A percentile compares a stretch with the other conserved stretches of the same genome.
phyloP scores from a whole-genome alignment of 2,329 filamentous ascomycete species.

The Colletotrichum tanaceti region DNA sequence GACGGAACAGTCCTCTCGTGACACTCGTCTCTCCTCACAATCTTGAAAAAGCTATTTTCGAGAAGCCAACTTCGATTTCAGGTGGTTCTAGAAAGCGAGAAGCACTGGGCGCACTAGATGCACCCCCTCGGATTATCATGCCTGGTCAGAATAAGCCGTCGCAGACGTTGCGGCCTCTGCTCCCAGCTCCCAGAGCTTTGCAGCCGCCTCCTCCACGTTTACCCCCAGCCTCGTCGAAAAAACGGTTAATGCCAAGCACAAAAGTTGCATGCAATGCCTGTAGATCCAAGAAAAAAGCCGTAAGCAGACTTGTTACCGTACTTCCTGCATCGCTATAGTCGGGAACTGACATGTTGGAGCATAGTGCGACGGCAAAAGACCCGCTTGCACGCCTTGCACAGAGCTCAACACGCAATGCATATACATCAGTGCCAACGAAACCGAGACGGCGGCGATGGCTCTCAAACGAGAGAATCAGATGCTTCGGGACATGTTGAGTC shows the following conservation, averaged over 20 bases:
- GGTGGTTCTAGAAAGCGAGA: background rate
- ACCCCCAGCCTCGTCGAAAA: slow-evolving; percentile 15
- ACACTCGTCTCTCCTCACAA: background rate
- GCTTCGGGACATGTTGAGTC: slow-evolving; percentile 44
- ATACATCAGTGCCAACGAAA: slow-evolving; percentile 41
- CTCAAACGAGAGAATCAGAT: slow-evolving; percentile 37
- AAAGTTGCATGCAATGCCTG: slow-evolving; percentile 44
- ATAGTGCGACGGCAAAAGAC: slow-evolving; percentile 42
- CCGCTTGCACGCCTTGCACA: slow-evolving; percentile 41
- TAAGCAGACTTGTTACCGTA: slow-evolving; percentile 26
- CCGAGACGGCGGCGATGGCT: slow-evolving; percentile 36
- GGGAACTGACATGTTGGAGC: slow-evolving; percentile 14
- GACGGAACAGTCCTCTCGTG: slow-evolving; percentile 9
- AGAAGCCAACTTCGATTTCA: background rate
- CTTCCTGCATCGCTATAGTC: background rate
- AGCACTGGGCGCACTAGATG: slow-evolving; percentile 5
- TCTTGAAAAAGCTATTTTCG: background rate
- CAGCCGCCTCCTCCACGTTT: slow-evolving; percentile 11
- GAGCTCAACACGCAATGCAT: slow-evolving; percentile 37
- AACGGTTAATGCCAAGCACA: slow-evolving; percentile 15
- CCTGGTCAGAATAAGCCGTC: slow-evolving; percentile 22
- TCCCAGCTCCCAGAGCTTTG: slow-evolving; percentile 26
- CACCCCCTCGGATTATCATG: slow-evolving; percentile 11
- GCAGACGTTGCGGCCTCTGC: slow-evolving; percentile 29
- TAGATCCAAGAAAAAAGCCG: slow-evolving; percentile 43